Percentiles rank a stretch among this genome's conserved stretches.
Conservation (phyloP, 352 stramenopile species). For the Phytophthora brassicae region DNA sequence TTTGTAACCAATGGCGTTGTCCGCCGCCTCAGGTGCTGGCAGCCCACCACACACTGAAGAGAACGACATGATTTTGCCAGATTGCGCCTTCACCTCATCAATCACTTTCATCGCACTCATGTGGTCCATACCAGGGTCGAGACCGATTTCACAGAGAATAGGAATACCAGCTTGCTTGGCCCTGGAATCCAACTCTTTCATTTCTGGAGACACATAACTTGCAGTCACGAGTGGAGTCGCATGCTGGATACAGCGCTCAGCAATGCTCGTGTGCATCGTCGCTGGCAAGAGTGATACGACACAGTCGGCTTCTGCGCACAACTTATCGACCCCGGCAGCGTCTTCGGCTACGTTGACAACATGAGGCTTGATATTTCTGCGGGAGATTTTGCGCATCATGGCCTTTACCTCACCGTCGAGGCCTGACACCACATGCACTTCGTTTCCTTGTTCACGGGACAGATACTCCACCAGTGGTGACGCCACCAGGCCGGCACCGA, state of each 20-base stretch:
- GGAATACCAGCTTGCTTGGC: slow-evolving; percentile 80
- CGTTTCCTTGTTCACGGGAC: slow-evolving; percentile 65
- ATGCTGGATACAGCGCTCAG: slow-evolving; percentile 86
- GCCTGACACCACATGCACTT: slow-evolving; percentile 76
- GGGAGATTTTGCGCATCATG: slow-evolving; percentile 71
- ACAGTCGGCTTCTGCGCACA: slow-evolving; percentile 86
- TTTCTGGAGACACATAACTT: slow-evolving; percentile 95
- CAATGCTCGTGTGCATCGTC: slow-evolving; percentile 92
- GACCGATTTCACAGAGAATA: slow-evolving; percentile 95
- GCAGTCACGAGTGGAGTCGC: slow-evolving; percentile 92
- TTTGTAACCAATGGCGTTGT: slow-evolving; percentile 97
- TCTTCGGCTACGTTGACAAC: slow-evolving; percentile 78
- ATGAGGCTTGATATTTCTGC: slow-evolving; percentile 68
- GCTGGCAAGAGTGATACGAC: slow-evolving; percentile 94
- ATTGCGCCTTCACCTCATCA: slow-evolving; percentile 91
- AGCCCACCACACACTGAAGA: slow-evolving; percentile 95
- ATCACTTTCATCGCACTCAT: slow-evolving; percentile 98
- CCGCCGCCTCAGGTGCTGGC: slow-evolving; percentile 91
- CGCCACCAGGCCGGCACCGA: slow-evolving; percentile 84
- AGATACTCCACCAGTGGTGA: slow-evolving; percentile 88
- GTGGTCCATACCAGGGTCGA: slow-evolving; percentile 97
- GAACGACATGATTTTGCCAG: slow-evolving; percentile 91
- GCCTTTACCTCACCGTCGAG: slow-evolving; percentile 69
- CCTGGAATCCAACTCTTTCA: slow-evolving; percentile 81
- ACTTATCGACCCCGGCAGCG: slow-evolving; percentile 42